Evolutionary conservation across 495 filamentous ascomycete genomes (phyloP), one percentile per base, ranked within the genome.

Genomic region (Entonaema liquescens): DNA sequence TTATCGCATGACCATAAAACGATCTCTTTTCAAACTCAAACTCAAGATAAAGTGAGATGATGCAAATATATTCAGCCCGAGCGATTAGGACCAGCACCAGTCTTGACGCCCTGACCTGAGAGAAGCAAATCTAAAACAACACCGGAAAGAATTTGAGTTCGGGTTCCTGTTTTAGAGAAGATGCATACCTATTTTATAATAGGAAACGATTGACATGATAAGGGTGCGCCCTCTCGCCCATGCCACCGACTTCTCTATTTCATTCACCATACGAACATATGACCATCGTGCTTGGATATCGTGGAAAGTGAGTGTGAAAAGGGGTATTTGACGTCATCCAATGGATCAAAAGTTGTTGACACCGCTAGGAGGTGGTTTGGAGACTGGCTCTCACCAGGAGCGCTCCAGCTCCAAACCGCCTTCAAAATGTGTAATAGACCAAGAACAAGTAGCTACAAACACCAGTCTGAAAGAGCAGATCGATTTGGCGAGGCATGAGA

Each of bases 11-110:
- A 68, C 36, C 65, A 47, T 36, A 6, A 8, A n/a, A 31, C 15
- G n/a, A 40, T 29, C 13, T 23, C 29, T 33, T 28, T 36, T 65
- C 53, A 21, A 65, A 68, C 59, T 65, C 35, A 63, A 55, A 60
- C 52, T 52, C 12, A n/a, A 26, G 19, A 50, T 56, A n/a, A 33
- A 33, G 2, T 29, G 8, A 47, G 4, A 21, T 2, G 21, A 21
- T 21, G 19, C 17, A 23, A 21, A 17, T 17, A 47, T 8, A 47
- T 23, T 3, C 8, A 44, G 47, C 19, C 44, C 19, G 31, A 38
- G 8, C 47, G 8, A 50, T 50, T 58, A 21, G 35, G 21, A 47
- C 12, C 31, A 42, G 15, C 35, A 42, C 28, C 19, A 17, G 42
- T 31, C 31, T 35, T 53, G 28, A 53, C 29, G 33, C 28, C 28